Conservation (phyloP, 2,329 filamentous ascomycete genomes). For the Myriosclerotinia duriaeana region DNA sequence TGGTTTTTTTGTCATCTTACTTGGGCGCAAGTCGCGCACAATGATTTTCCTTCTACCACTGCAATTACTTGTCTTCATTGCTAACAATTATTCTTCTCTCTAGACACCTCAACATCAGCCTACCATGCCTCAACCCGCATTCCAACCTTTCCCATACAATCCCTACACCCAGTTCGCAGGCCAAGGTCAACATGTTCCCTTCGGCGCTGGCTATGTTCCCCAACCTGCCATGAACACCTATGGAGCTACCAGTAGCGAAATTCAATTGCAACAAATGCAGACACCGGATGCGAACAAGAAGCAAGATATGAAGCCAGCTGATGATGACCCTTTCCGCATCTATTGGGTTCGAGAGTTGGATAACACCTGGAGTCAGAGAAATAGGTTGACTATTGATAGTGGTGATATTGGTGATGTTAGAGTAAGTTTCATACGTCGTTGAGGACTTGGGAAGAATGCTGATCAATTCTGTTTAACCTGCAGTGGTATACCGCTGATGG, state of each 20-base stretch:
- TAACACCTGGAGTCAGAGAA: constrained; percentile 59
- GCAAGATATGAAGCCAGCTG: constrained; percentile 63
- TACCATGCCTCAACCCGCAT: constrained; percentile 1
- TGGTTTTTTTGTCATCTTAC: not conserved
- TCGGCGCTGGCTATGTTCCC: constrained; percentile 25
- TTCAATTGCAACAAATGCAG: constrained; percentile 35
- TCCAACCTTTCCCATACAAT: constrained; percentile 14
- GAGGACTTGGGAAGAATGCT: not conserved
- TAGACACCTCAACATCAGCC: constrained; percentile 7
- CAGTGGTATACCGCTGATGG: constrained; percentile 61
- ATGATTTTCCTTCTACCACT: not conserved
- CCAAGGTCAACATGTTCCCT: constrained; percentile 20
- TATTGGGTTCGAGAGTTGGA: constrained; percentile 63
- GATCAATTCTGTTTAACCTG: not conserved
- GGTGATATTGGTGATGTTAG: constrained; percentile 52
- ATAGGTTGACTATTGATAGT: constrained; percentile 59
- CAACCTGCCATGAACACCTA: constrained; percentile 28
- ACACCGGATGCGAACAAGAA: constrained; percentile 32
- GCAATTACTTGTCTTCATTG: not conserved
- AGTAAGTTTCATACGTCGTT: not conserved
- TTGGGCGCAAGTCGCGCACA: not conserved
- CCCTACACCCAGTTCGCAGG: constrained; percentile 3
- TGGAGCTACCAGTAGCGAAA: constrained; percentile 32
- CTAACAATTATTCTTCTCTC: not conserved
- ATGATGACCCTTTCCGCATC: constrained; percentile 59